These are phyloP conservation scores for Paralagenidium karlingii DNA, from an alignment of 352 stramenopile species.

Conservation along the genomic window DNA sequence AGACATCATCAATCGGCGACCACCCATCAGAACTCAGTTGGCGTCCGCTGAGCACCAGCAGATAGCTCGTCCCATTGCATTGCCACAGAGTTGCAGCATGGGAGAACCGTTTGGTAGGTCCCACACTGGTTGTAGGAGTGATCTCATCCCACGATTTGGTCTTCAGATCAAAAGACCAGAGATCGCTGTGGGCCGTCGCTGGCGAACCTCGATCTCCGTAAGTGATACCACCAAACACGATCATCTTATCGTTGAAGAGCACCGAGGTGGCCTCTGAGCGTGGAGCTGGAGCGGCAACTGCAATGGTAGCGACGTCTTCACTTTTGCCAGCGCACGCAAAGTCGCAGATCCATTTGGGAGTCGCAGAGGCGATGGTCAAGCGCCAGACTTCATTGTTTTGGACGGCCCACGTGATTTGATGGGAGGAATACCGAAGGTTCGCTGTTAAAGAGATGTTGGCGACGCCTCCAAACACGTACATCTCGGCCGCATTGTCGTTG, in stretches of 20 bases:
- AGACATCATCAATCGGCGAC: background rate
- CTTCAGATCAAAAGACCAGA: background rate
- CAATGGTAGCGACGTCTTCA: background rate
- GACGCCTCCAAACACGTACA: conserved; percentile 37
- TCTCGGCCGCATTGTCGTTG: too few species aligned
- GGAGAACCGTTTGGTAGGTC: background rate
- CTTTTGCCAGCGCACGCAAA: background rate
- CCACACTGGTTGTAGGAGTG: background rate
- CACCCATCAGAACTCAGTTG: background rate
- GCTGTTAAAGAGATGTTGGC: too few species aligned
- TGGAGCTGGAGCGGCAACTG: background rate
- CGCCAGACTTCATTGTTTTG: conserved; percentile 1
- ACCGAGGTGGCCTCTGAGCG: background rate
- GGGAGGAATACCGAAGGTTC: too few species aligned
- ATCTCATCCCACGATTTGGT: background rate
- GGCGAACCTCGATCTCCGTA: background rate
- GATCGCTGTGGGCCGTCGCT: background rate
- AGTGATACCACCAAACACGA: background rate
- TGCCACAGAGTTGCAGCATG: background rate
- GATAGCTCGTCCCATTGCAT: background rate
- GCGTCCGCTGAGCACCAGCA: background rate
- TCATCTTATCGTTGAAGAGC: background rate
- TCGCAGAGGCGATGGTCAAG: background rate
- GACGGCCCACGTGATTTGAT: too few species aligned
- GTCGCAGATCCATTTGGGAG: background rate